Percentiles rank a stretch among this genome's conserved stretches.
These are phyloP conservation scores for Flammula alnicola DNA, from an alignment of 1,284 basidiomycete species.

Conservation along the genomic window DNA sequence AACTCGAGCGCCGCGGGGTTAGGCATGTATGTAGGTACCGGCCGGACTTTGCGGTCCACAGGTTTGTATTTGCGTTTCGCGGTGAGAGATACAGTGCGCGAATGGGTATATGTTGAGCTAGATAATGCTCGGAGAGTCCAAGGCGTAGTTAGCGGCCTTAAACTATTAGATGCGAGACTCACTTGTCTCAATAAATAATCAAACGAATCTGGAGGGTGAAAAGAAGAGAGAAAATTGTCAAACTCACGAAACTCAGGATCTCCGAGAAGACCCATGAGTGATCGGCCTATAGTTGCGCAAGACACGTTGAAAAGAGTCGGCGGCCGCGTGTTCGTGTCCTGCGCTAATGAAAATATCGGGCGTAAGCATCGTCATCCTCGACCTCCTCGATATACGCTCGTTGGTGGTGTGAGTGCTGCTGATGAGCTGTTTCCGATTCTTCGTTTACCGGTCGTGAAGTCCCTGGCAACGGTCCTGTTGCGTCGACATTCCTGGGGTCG, in stretches of 20 bases:
- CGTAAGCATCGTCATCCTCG: slow-evolving; percentile 4
- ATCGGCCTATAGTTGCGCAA: slow-evolving; percentile 17
- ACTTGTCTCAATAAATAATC: slow-evolving; percentile 18
- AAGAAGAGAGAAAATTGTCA: slow-evolving; percentile 12
- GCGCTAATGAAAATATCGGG: slow-evolving; percentile 9
- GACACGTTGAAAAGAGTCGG: slow-evolving; percentile 9
- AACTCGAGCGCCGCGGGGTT: slow-evolving; percentile 29
- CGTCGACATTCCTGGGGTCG: slow-evolving; percentile 8
- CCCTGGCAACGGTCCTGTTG: background rate
- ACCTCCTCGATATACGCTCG: slow-evolving; percentile 12
- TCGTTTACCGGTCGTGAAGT: background rate
- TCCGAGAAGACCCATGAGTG: slow-evolving; percentile 19
- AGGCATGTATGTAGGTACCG: slow-evolving; percentile 36
- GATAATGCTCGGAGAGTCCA: slow-evolving; percentile 22
- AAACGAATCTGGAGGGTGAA: slow-evolving; percentile 21
- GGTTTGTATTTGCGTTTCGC: slow-evolving; percentile 34
- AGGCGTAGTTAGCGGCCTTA: slow-evolving; percentile 9
- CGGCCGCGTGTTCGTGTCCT: slow-evolving; percentile 19
- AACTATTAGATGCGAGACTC: slow-evolving; percentile 5
- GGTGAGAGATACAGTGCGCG: background rate
- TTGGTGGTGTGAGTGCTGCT: background rate
- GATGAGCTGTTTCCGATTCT: background rate
- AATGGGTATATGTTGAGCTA: background rate
- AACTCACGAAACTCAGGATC: slow-evolving; percentile 10
- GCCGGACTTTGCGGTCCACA: slow-evolving; percentile 33